phyloP scores from a whole-genome alignment of 2,329 filamentous ascomycete species.

The Microcyclospora tardicrescens region DNA sequence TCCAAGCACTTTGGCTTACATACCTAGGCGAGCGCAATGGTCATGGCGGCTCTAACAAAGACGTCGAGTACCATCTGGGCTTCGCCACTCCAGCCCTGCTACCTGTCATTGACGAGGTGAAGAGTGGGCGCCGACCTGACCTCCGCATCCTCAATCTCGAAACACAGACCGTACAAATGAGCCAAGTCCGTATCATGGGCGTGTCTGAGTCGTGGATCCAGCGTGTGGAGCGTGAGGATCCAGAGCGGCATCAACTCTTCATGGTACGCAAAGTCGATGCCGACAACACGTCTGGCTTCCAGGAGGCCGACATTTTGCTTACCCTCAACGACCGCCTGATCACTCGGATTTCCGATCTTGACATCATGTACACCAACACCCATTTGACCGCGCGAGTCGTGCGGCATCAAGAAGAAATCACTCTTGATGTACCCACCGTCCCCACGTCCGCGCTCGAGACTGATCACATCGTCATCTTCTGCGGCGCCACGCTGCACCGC shows the following conservation, averaged over 20 bases:
- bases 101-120: conserved; percentile 78
- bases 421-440: conserved; percentile 68
- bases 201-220: conserved; percentile 92
- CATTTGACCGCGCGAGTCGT: conserved; percentile 74
- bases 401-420: conserved; percentile 67
- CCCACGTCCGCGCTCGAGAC: conserved; percentile 86
- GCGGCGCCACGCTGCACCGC: conserved; percentile 81
- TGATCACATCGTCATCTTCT: conserved; percentile 83
- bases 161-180: conserved; percentile 91
- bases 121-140: conserved; percentile 63
- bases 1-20: conserved; percentile 91
- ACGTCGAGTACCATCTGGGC: conserved; percentile 93
- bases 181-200: conserved; percentile 91
- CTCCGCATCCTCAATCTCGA: conserved; percentile 88
- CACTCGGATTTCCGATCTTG: conserved; percentile 82
- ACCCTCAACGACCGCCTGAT: conserved; percentile 85
- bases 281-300: conserved; percentile 49
- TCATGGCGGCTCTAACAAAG: conserved; percentile 53
- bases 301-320: conserved; percentile 85
- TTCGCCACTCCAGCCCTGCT: conserved; percentile 78
- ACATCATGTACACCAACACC: conserved; percentile 90
- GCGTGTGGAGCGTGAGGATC: conserved; percentile 76
- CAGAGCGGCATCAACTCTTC: conserved; percentile 88
- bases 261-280: conserved; percentile 88
- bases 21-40: conserved; percentile 83